Percentiles rank a stretch among this genome's conserved stretches.
Evolutionary conservation across 1,284 basidiomycete species (phyloP).

Genomic region (Ceratobasidium sp.): DNA sequence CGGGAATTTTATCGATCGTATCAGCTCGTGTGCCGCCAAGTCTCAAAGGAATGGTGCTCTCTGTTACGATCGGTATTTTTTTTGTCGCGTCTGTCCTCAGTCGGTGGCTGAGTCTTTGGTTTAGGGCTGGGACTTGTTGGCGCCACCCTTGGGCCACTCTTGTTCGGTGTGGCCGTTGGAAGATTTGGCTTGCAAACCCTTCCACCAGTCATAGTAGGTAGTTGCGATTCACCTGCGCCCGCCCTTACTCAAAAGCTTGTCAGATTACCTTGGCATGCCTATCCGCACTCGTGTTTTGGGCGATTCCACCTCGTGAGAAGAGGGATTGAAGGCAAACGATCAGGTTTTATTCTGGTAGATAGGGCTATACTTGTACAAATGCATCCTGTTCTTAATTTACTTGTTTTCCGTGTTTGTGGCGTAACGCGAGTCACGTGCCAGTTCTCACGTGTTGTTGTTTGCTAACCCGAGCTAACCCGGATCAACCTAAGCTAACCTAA

Average conservation of each 20-base stretch:
- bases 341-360: too few relatives aligned
- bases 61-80: conserved; percentile 14
- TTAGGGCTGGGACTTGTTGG: conserved; percentile 25
- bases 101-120: background rate
- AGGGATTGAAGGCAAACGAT: conserved; percentile 3
- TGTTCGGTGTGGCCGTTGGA: conserved; percentile 24
- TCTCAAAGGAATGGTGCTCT: conserved; percentile 19
- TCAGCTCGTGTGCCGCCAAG: conserved; percentile 26
- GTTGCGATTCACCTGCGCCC: too few relatives aligned
- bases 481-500: too few relatives aligned
- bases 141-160: conserved; percentile 26
- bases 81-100: background rate
- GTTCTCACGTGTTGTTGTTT: background rate
- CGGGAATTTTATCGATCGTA: conserved; percentile 30
- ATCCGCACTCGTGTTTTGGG: conserved; percentile 22
- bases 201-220: conserved; percentile 26
- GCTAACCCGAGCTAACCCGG: conserved; percentile 6
- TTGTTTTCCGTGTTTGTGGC: too few relatives aligned
- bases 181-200: conserved; percentile 20
- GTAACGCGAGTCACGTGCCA: background rate
- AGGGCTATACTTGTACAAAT: background rate
- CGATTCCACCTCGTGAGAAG: conserved; percentile 19
- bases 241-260: background rate
- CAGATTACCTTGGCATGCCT: conserved; percentile 23
- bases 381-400: background rate